phyloP scores from a whole-genome alignment of 768 basidiomycete species.

The Suillus cothurnatus region DNA sequence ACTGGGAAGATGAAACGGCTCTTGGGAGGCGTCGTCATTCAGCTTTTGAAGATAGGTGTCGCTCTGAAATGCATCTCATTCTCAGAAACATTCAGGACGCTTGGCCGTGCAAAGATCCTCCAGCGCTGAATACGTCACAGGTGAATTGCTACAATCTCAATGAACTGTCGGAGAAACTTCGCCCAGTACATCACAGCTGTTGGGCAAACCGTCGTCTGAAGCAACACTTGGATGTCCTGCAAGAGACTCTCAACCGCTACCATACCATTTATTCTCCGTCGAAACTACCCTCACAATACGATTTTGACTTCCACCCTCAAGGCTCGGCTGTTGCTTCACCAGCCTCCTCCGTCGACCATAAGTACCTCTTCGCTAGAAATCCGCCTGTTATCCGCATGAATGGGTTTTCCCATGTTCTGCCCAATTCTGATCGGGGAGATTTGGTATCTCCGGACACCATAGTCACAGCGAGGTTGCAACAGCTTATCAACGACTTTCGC shows the following conservation, averaged over 20 bases:
- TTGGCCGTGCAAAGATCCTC: background rate
- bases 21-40: background rate
- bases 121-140: background rate
- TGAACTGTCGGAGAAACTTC: background rate
- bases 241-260: background rate
- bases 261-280: background rate
- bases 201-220: background rate
- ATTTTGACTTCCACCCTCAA: background rate
- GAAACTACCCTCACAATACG: background rate
- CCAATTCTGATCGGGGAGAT: background rate
- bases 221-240: background rate
- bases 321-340: background rate
- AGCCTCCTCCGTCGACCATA: background rate
- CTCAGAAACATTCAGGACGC: background rate
- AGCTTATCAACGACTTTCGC: conserved; percentile 11
- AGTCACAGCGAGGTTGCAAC: conserved; percentile 1
- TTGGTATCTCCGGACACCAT: background rate
- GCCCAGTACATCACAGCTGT: background rate
- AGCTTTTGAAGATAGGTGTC: background rate
- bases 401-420: background rate
- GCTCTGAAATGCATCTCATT: background rate
- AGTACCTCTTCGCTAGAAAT: conserved; percentile 11
- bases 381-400: conserved; percentile 4
- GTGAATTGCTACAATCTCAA: background rate
- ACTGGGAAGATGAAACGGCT: background rate